These are phyloP conservation scores for Typha latifolia DNA, from an alignment of 176 grass and related monocot genomes.

Conservation along the genomic window DNA sequence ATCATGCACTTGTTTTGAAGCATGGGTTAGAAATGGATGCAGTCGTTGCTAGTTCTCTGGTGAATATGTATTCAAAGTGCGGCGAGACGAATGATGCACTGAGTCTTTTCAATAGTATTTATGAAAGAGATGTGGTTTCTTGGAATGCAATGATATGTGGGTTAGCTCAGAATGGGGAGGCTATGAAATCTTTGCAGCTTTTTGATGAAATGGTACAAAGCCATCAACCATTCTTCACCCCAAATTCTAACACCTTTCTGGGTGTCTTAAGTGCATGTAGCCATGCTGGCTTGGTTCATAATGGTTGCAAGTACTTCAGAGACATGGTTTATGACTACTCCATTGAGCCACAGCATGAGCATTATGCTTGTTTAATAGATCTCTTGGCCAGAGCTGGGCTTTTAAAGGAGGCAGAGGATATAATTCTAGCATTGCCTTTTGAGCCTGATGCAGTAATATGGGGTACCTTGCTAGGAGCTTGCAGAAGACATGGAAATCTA, in stretches of 20 bases:
- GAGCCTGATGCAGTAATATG: constrained; percentile 11
- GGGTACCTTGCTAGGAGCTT: constrained; percentile 12
- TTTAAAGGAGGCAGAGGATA: constrained; percentile 7
- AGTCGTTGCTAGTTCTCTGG: too few species aligned
- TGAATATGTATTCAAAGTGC: too few species aligned
- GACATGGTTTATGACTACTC: too few species aligned
- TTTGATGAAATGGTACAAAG: constrained; percentile 8
- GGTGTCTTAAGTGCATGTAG: too few species aligned
- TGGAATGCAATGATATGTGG: constrained; percentile 21
- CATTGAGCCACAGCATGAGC: constrained; percentile 10
- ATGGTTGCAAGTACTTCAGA: too few species aligned
- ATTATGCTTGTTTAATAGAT: constrained; percentile 12
- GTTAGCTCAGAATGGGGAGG: constrained; percentile 16
- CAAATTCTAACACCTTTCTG: too few species aligned
- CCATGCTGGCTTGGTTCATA: too few species aligned
- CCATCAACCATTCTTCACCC: too few species aligned
- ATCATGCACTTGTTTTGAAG: constrained; percentile 25
- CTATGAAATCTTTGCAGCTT: constrained; percentile 6
- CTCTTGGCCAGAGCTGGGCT: constrained; percentile 8
- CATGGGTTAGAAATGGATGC: constrained; percentile 20
- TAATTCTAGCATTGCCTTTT: constrained; percentile 13
- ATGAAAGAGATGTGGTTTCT: constrained; percentile 3
- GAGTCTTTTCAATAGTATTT: too few species aligned
- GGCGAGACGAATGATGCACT: too few species aligned
- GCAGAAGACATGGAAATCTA: too few species aligned